Evolutionary conservation across 1,284 basidiomycete genomes (phyloP).

Genomic region (Tylopilus sp.): DNA sequence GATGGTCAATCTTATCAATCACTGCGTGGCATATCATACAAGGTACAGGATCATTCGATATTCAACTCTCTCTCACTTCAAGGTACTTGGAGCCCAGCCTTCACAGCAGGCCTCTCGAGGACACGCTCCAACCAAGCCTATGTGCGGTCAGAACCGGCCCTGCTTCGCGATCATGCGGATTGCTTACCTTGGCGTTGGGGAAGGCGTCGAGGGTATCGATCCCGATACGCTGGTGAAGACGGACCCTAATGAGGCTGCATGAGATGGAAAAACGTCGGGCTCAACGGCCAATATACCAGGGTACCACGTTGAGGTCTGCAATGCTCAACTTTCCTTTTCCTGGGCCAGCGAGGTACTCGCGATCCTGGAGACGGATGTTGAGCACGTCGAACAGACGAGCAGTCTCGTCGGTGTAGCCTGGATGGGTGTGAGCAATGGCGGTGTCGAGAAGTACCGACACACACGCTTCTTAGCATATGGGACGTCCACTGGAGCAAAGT

Average conservation of each 20-base stretch:
- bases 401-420: constrained; percentile 52
- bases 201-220: constrained; percentile 38
- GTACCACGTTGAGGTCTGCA: constrained; percentile 39
- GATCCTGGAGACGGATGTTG: constrained; percentile 43
- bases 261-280: not conserved
- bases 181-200: constrained; percentile 39
- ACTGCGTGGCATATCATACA: not conserved
- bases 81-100: constrained; percentile 22
- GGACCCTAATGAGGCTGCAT: constrained; percentile 38
- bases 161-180: not conserved
- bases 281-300: constrained; percentile 29
- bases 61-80: not conserved
- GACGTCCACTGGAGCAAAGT: constrained; percentile 39
- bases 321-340: constrained; percentile 46
- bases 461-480: constrained; percentile 38
- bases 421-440: not conserved
- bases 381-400: constrained; percentile 51
- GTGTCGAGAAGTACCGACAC: not conserved
- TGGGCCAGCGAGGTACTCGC: constrained; percentile 50
- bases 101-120: constrained; percentile 21
- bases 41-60: not conserved
- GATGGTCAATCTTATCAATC: constrained; percentile 9
- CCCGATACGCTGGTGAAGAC: constrained; percentile 35
- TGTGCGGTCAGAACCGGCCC: not conserved
- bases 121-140: constrained; percentile 35